Evolutionary conservation across 2,329 filamentous ascomycete species (phyloP).

Genomic region (Ceratocystis smalleyi): DNA sequence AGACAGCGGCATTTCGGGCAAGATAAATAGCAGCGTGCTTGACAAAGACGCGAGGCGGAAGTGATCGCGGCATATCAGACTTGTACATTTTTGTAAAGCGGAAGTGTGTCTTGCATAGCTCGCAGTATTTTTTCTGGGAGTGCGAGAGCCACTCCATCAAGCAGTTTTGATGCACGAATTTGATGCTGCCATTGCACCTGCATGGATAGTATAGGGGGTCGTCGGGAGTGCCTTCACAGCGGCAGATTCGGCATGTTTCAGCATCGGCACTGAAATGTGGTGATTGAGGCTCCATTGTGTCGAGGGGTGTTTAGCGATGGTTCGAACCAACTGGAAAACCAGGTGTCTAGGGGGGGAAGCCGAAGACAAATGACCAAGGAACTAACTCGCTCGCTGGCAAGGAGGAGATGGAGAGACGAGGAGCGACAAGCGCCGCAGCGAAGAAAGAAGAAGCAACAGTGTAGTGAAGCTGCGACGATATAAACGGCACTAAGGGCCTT

Average conservation of each 20-base stretch:
- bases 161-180: constrained; percentile 94
- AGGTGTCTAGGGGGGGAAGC: background rate
- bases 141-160: constrained; percentile 98
- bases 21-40: constrained; percentile 62
- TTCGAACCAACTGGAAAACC: background rate
- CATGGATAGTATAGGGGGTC: constrained; percentile 94
- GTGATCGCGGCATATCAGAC: constrained; percentile 72
- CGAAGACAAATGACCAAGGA: background rate
- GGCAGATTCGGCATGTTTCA: constrained; percentile 93
- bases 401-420: background rate
- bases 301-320: background rate
- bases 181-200: constrained; percentile 98
- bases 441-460: background rate
- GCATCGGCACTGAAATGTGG: constrained; percentile 29
- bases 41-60: constrained; percentile 69
- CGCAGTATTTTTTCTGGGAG: constrained; percentile 98
- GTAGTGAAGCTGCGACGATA: background rate
- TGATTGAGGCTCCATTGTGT: background rate
- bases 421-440: background rate
- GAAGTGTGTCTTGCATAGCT: constrained; percentile 96
- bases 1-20: constrained; percentile 55
- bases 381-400: background rate
- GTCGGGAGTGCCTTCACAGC: constrained; percentile 64
- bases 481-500: background rate
- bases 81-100: constrained; percentile 97